These are phyloP conservation scores for Ogataea pilisensis DNA, from an alignment of 805 yeast species.

Conservation along the genomic window DNA sequence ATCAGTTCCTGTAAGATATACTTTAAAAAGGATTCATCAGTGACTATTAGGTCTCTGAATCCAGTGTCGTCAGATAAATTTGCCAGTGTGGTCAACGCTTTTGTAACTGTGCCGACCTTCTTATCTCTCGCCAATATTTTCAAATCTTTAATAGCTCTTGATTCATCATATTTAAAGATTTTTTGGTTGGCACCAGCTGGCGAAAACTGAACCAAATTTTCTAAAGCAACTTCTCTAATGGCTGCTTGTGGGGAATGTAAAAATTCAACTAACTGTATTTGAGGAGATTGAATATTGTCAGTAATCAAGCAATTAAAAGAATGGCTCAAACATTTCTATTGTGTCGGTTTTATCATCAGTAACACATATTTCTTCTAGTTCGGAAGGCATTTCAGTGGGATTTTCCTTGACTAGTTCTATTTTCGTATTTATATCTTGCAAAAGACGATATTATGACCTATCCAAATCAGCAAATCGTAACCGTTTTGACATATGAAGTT, in stretches of 20 bases:
- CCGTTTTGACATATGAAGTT: too few species aligned
- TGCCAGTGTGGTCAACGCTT: constrained; percentile 74
- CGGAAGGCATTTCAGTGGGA: constrained; percentile 39
- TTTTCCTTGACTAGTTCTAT: neutral
- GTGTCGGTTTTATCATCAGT: neutral
- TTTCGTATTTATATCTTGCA: too few species aligned
- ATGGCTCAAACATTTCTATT: neutral
- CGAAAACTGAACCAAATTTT: constrained; percentile 76
- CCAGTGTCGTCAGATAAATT: constrained; percentile 72
- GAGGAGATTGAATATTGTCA: too few species aligned
- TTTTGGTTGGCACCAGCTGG: constrained; percentile 53
- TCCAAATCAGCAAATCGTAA: too few species aligned
- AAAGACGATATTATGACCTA: too few species aligned
- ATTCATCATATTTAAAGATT: constrained; percentile 67
- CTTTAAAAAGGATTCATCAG: constrained; percentile 54
- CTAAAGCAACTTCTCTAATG: constrained; percentile 79
- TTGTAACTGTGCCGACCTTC: constrained; percentile 52
- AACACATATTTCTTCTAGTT: constrained; percentile 46
- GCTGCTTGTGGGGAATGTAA: constrained; percentile 78
- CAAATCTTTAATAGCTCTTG: constrained; percentile 67
- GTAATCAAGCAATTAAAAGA: too few species aligned
- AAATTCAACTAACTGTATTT: constrained; percentile 58
- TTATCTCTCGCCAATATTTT: constrained; percentile 52
- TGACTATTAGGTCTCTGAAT: constrained; percentile 61
- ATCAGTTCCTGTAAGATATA: constrained; percentile 47